These are phyloP conservation scores for Micractinium conductrix DNA, from an alignment of 139 green algal species.

Conservation along the genomic window DNA sequence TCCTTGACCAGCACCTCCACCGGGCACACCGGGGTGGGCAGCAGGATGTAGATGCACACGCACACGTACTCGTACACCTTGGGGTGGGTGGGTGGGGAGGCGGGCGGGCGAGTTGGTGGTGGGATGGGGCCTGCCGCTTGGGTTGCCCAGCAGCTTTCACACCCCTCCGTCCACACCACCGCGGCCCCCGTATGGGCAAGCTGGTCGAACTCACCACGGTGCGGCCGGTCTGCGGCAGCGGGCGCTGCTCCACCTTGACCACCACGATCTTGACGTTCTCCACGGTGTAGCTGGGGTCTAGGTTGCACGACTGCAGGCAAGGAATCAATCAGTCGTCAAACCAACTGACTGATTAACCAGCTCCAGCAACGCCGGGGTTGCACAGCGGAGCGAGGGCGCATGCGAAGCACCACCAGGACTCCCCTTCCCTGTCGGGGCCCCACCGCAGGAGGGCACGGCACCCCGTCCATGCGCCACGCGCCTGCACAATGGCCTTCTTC, in stretches of 20 bases:
- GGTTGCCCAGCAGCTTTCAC: too few relatives aligned
- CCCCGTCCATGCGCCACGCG: too few relatives aligned
- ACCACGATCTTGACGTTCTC: neutral
- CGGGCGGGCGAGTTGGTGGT: too few relatives aligned
- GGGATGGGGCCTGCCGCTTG: too few relatives aligned
- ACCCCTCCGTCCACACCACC: too few relatives aligned
- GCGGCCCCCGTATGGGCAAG: neutral
- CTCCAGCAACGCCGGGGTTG: too few relatives aligned
- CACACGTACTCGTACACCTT: neutral
- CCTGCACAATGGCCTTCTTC: constrained; percentile 15
- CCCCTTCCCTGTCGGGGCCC: too few relatives aligned
- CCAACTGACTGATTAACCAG: too few relatives aligned
- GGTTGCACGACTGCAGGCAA: neutral
- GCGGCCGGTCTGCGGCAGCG: neutral
- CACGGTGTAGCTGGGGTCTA: neutral
- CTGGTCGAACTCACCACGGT: neutral
- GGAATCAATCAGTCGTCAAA: too few relatives aligned
- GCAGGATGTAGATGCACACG: constrained; percentile 4
- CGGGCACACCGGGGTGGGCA: neutral
- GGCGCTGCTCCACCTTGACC: neutral
- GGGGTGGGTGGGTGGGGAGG: neutral
- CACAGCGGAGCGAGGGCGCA: too few relatives aligned
- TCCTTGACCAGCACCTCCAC: neutral
- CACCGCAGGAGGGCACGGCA: too few relatives aligned
- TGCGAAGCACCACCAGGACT: too few relatives aligned